Evolutionary conservation across 2,329 filamentous ascomycete genomes (phyloP).

Genomic region (Neonectria ditissima): DNA sequence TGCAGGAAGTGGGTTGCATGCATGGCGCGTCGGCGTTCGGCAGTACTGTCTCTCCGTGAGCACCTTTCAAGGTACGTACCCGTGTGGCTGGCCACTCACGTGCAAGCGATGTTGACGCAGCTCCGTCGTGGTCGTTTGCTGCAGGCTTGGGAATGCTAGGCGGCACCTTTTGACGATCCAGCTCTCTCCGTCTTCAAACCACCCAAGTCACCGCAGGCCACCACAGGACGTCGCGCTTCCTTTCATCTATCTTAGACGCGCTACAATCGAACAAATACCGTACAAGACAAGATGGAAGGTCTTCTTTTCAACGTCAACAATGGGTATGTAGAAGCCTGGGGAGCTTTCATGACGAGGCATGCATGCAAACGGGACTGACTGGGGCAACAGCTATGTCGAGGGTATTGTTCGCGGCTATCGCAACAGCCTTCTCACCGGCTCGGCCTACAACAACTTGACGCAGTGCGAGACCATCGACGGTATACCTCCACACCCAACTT

Average conservation of each 20-base stretch:
- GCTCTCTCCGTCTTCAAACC: slow-evolving; percentile 32
- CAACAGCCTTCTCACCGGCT: slow-evolving; percentile 88
- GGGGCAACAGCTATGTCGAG: slow-evolving; percentile 82
- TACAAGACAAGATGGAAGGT: slow-evolving; percentile 77
- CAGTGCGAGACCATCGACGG: slow-evolving; percentile 99
- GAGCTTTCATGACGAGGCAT: slow-evolving; percentile 25
- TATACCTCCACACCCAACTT: slow-evolving; percentile 55
- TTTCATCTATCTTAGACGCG: slow-evolving; percentile 17
- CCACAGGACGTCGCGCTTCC: slow-evolving; percentile 24
- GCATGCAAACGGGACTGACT: slow-evolving; percentile 47
- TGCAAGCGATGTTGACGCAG: slow-evolving; percentile 39
- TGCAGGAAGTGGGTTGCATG: slow-evolving; percentile 45
- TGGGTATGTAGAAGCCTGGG: slow-evolving; percentile 68
- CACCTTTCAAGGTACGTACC: background rate
- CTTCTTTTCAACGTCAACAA: slow-evolving; percentile 95
- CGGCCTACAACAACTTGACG: slow-evolving; percentile 94
- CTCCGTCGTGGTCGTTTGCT: slow-evolving; percentile 30
- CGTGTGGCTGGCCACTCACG: slow-evolving; percentile 43
- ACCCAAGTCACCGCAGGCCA: slow-evolving; percentile 12
- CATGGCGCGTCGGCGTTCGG: slow-evolving; percentile 40
- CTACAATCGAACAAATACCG: slow-evolving; percentile 12
- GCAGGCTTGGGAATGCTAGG: slow-evolving; percentile 43
- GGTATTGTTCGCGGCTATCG: slow-evolving; percentile 97
- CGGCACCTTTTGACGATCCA: slow-evolving; percentile 40
- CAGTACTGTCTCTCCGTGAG: slow-evolving; percentile 42